Base-by-base conservation (phyloP, 176 grass and related monocot genomes). In the Carex myosuroides region DNA sequence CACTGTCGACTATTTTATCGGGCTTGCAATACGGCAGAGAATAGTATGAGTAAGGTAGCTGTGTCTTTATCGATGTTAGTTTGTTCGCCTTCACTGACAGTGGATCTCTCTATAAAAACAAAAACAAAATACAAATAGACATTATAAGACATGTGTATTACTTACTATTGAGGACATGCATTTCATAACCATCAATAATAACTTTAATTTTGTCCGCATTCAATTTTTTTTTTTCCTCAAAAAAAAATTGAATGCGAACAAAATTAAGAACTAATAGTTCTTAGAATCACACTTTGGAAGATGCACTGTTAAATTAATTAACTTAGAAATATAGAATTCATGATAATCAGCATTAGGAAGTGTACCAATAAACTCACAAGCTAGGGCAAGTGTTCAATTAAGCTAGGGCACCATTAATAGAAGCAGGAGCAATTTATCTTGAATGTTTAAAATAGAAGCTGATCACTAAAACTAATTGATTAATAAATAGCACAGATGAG, bases 21-120 rank as follows among this genome's bases (percentile, higher is more conserved):
- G 95, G 92, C 11, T 35, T 83, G 88, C 95, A 93, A 81, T 90
- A 94, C 3, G 92, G 95, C 9, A 98, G 79, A 63, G 92, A 98
- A 85, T 94, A 98, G 82, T 94, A 98, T 13, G 92, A 94, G 84
- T 93, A 98, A 9, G 95, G 92, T 60, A 98, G 91, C 88, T 94
- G 92, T 13, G 95, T 94, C 88, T 89, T 91, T 90, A 80, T 93
- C 80, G 95, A 98, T 81, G 89, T 92, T 65, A 98, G 85, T 81
- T 98, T 93, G 87, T 88, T 98, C 84, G 94, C 95, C 89, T 94
- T 98, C 74, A 94, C 95, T 3, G 79, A 58, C 65, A 98, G 90
- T 58, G 56, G 11, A 89, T 98, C 92, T 75, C 81, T 88, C 95
- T 92, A 87, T 86, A 84, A 68, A 39, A 44, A 69, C 9, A 70